phyloP scores from a whole-genome alignment of 805 yeast species.

The Metschnikowia kunwiensis region DNA sequence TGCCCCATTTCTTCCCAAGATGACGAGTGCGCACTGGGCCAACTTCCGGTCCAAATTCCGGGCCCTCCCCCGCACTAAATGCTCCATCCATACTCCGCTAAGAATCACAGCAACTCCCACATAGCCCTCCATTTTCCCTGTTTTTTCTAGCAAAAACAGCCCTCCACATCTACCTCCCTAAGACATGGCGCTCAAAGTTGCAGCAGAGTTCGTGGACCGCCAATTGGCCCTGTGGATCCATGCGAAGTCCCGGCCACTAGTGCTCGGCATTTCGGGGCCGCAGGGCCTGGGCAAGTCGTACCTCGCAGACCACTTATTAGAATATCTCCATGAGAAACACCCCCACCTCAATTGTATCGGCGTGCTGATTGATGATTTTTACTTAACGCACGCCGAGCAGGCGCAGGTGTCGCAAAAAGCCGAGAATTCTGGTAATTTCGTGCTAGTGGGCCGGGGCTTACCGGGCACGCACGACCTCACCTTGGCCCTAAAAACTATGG shows the following conservation, averaged over 20 bases:
- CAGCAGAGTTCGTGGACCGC: conserved; percentile 11
- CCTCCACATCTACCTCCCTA: no score
- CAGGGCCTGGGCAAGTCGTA: conserved; percentile 80
- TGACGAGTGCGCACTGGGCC: no score
- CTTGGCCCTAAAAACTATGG: conserved; percentile 39
- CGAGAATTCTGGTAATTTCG: conserved; percentile 35
- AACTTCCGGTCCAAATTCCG: no score
- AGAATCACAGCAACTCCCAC: no score
- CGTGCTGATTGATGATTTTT: conserved; percentile 84
- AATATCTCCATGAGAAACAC: conserved; percentile 30
- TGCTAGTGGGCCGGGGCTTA: conserved; percentile 77
- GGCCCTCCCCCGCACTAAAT: no score
- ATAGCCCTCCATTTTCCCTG: no score
- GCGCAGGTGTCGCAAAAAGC: conserved; percentile 34
- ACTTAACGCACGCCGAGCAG: conserved; percentile 67
- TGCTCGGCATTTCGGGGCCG: conserved; percentile 64
- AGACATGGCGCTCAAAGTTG: conserved; percentile 6
- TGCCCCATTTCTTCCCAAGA: no score
- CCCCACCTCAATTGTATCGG: conserved; percentile 41
- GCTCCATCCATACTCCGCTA: no score
- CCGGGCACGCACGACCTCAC: conserved; percentile 90
- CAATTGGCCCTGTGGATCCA: conserved; percentile 7
- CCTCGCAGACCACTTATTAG: conserved; percentile 42
- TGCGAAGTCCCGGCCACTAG: conserved; percentile 33
- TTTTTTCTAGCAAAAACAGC: no score